Evolutionary conservation across 2,329 filamentous ascomycete species (phyloP).

Genomic region (Metarhizium sp.): DNA sequence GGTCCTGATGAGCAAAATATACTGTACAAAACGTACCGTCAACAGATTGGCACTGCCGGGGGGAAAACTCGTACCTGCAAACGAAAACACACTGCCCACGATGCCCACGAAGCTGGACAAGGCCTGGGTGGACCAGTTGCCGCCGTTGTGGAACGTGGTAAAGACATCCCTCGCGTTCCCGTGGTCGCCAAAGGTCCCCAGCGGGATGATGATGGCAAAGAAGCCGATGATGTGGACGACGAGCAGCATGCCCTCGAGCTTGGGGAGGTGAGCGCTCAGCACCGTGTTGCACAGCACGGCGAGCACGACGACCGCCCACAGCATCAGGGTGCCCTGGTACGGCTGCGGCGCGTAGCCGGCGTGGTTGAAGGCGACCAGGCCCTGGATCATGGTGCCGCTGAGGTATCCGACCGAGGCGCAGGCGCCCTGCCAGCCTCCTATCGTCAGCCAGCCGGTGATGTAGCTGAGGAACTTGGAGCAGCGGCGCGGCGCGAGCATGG

Average conservation of each 20-base stretch:
- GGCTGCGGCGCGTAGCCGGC: constrained; percentile 15
- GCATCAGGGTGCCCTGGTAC: constrained; percentile 41
- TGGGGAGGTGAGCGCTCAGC: constrained; percentile 33
- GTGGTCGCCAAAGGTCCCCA: constrained; percentile 23
- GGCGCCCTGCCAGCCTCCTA: constrained; percentile 33
- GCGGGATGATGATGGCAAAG: constrained; percentile 22
- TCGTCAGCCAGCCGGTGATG: constrained; percentile 36
- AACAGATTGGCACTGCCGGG: too few species aligned
- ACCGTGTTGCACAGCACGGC: constrained; percentile 42
- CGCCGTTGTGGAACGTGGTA: constrained; percentile 30
- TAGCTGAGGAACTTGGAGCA: constrained; percentile 46
- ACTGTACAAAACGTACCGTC: too few species aligned
- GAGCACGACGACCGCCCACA: constrained; percentile 36
- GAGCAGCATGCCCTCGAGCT: constrained; percentile 40
- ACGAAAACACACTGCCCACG: constrained; percentile 28
- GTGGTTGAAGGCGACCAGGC: constrained; percentile 26
- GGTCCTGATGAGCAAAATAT: too few species aligned
- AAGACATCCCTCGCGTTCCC: constrained; percentile 28
- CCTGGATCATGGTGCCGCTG: constrained; percentile 38
- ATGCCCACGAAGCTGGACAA: constrained; percentile 36
- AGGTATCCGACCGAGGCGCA: constrained; percentile 29
- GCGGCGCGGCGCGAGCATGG: constrained; percentile 36
- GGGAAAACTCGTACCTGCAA: constrained; percentile 11
- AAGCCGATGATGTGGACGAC: constrained; percentile 34
- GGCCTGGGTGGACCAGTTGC: constrained; percentile 30